phyloP scores from a whole-genome alignment of 768 basidiomycete genomes.

The Rhodotorula graminis region DNA sequence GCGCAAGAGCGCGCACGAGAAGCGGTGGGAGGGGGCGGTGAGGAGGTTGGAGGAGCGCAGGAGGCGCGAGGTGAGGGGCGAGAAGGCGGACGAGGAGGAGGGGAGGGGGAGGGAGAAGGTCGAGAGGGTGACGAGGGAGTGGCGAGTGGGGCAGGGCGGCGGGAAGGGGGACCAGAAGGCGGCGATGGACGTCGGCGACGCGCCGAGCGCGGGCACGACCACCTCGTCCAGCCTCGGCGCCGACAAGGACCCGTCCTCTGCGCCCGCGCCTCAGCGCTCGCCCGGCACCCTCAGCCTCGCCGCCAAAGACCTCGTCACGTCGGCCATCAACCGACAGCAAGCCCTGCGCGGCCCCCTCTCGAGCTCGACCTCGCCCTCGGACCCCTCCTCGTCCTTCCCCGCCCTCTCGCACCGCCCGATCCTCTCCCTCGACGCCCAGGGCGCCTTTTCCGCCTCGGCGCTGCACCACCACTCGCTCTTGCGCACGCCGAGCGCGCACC shows the following conservation, averaged over 20 bases:
- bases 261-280: background rate
- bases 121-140: background rate
- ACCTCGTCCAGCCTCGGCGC: conserved; percentile 2
- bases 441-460: background rate
- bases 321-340: background rate
- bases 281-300: background rate
- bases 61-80: background rate
- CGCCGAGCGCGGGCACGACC: no score
- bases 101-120: background rate
- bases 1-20: background rate
- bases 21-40: background rate
- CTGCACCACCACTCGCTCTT: background rate
- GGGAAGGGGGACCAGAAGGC: no score
- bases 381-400: background rate
- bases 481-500: conserved; percentile 1
- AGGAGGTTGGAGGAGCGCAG: background rate
- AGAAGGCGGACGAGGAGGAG: background rate
- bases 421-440: background rate
- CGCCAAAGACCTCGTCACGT: background rate
- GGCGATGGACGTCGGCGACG: no score
- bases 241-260: conserved; percentile 10
- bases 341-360: background rate
- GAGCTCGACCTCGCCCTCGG: background rate
- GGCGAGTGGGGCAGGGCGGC: no score
- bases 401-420: background rate